Percentiles rank a stretch among this genome's conserved stretches.
phyloP scores from a whole-genome alignment of 2,329 filamentous ascomycete genomes.

The Decorospora gaudefroyi region DNA sequence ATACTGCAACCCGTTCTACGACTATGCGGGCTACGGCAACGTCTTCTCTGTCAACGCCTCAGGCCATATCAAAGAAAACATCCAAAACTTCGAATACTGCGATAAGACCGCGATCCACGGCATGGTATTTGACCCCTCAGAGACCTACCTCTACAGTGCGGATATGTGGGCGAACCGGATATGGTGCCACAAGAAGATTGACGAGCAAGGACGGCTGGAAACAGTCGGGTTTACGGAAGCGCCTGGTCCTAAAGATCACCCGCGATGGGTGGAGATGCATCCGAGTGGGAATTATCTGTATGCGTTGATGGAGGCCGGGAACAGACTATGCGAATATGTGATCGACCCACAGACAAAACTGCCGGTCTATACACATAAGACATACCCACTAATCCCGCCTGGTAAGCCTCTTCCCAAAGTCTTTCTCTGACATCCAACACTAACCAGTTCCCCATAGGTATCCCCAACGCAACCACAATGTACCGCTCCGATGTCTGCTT shows the following conservation, averaged over 20 bases:
- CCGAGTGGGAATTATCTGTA: slow-evolving; percentile 78
- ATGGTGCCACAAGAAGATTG: slow-evolving; percentile 79
- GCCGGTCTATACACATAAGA: slow-evolving; percentile 76
- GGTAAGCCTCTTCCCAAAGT: slow-evolving; percentile 56
- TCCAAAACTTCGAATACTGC: slow-evolving; percentile 75
- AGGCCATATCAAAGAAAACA: slow-evolving; percentile 65
- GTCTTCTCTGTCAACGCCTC: slow-evolving; percentile 66
- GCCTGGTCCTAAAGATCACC: slow-evolving; percentile 73
- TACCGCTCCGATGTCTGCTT: slow-evolving; percentile 87
- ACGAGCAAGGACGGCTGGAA: slow-evolving; percentile 63
- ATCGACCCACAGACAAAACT: slow-evolving; percentile 74
- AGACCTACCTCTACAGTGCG: slow-evolving; percentile 77
- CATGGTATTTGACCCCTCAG: slow-evolving; percentile 77
- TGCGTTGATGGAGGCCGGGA: slow-evolving; percentile 87
- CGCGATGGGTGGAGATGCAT: slow-evolving; percentile 86
- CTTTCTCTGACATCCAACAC: background rate
- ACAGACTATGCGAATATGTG: slow-evolving; percentile 78
- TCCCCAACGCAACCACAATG: slow-evolving; percentile 60
- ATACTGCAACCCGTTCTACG: slow-evolving; percentile 90
- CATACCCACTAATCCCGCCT: slow-evolving; percentile 78
- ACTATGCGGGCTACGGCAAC: slow-evolving; percentile 79
- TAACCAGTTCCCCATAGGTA: slow-evolving; percentile 28
- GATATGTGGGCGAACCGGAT: slow-evolving; percentile 78
- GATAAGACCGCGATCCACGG: slow-evolving; percentile 74
- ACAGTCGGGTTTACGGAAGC: slow-evolving; percentile 75